Conservation (phyloP, 2,329 filamentous ascomycete genomes). For the Sarocladium oryzae region DNA sequence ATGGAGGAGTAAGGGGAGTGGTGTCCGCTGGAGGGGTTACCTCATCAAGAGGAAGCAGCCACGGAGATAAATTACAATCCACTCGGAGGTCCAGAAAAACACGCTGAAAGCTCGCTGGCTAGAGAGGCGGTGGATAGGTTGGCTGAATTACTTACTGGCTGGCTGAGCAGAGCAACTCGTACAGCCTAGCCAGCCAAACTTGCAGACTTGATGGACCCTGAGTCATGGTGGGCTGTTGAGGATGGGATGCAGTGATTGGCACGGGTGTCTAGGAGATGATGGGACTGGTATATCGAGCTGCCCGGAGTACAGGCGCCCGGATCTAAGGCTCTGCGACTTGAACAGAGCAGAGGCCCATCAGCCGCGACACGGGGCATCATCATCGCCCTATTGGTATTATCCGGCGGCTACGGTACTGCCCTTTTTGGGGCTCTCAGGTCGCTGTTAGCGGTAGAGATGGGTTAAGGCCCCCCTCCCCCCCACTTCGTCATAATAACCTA, state of each 20-base stretch:
- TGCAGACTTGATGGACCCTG: background rate
- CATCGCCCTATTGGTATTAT: background rate
- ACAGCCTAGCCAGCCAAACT: background rate
- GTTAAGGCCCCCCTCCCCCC: background rate
- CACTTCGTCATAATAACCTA: too few species aligned
- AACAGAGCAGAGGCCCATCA: background rate
- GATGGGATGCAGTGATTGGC: background rate
- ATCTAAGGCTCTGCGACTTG: background rate
- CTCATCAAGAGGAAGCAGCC: too few species aligned
- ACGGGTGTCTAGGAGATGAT: background rate
- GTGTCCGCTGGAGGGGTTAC: background rate
- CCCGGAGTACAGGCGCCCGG: too few species aligned
- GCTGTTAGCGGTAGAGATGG: too few species aligned
- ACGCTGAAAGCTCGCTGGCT: too few species aligned
- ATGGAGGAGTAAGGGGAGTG: too few species aligned
- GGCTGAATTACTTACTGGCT: too few species aligned
- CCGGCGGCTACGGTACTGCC: constrained; percentile 7
- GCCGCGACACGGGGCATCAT: background rate
- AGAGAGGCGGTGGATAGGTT: too few species aligned
- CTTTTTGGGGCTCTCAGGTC: background rate
- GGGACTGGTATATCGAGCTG: background rate
- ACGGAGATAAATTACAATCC: background rate
- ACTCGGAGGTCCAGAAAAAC: too few species aligned
- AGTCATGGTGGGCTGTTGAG: background rate
- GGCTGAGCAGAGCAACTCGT: constrained; percentile 3